Evolutionary conservation across 495 filamentous ascomycete species (phyloP).

Genomic region (Amorphotheca resinae): DNA sequence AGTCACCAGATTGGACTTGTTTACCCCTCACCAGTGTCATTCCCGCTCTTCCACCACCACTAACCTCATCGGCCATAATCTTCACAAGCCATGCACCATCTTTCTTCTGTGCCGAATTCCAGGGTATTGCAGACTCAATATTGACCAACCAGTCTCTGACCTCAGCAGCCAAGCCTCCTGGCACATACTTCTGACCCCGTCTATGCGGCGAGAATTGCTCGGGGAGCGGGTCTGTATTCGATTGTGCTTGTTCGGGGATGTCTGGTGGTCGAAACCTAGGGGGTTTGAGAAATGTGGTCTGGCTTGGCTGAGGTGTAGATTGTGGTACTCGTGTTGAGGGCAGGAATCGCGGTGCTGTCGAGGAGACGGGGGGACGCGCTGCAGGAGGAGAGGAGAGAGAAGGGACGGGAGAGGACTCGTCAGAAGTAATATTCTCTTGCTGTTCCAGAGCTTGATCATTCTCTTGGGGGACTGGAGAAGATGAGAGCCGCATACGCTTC

Average conservation of each 20-base stretch:
- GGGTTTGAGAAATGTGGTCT: slow-evolving; percentile 17
- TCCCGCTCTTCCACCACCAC: slow-evolving; percentile 10
- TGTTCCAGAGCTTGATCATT: slow-evolving; percentile 1
- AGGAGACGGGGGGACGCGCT: slow-evolving; percentile 7
- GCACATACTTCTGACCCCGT: slow-evolving; percentile 20
- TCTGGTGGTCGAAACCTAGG: slow-evolving; percentile 19
- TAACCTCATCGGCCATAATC: slow-evolving; percentile 17
- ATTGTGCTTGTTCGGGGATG: neutral
- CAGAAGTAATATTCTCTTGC: neutral
- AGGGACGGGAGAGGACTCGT: slow-evolving; percentile 11
- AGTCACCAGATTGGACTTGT: slow-evolving; percentile 5
- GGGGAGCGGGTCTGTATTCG: slow-evolving; percentile 16
- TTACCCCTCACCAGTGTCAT: slow-evolving; percentile 18
- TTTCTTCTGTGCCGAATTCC: neutral
- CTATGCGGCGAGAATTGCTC: slow-evolving; percentile 22
- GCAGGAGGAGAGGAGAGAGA: slow-evolving; percentile 16
- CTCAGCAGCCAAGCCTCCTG: slow-evolving; percentile 18
- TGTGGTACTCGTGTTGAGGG: slow-evolving; percentile 8
- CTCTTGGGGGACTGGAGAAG: slow-evolving; percentile 2
- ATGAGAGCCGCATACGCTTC: slow-evolving; percentile 16
- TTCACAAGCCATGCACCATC: slow-evolving; percentile 13
- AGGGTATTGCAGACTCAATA: slow-evolving; percentile 14
- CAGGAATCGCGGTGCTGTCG: slow-evolving; percentile 12
- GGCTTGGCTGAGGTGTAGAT: slow-evolving; percentile 3
- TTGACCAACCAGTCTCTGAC: slow-evolving; percentile 19